Base-by-base conservation (phyloP, 169 alveolate species). In the Babesia caballi region DNA sequence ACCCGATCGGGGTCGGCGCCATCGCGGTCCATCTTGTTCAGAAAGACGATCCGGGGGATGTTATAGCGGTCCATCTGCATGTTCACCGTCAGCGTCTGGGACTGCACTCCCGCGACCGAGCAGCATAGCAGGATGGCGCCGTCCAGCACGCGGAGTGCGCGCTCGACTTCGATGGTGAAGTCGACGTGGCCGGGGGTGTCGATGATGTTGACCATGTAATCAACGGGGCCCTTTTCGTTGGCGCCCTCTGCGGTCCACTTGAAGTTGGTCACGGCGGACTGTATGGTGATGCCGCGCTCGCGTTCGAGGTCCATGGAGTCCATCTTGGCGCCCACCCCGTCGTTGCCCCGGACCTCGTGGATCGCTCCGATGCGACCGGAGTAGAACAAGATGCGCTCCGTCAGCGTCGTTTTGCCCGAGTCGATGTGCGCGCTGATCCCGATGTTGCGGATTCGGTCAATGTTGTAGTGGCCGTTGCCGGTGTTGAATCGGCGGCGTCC, bases 171-270 rank as follows among this genome's bases (percentile, higher is more conserved):
- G 57, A 96, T 94, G 19, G 99, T 95, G 85, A 97, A 96, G 90
- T 97, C 99, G 41, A 97, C 98, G 91, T 97, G 99, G 7, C 99
- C 99, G 36, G 99, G 99, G 5, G 99, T 96, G 82, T 97, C 99
- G 69, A 97, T 97, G 52, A 97, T 90, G 81, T 97, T 97, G 32
- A 97, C 85, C 54, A 78, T 85, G 68, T 83, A 85, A 47, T 82
- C 71, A 11, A 25, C 35, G 4, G 66, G 42, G 23, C 44, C 32
- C 35, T 27, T 23, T 38, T 27, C 53, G 38, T 38, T n/a, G 12
- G 57, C 42, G 19, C 21, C 70, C 19, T 57, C 51, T 25, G 69
- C 53, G 73, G 83, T 83, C 99, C 99, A 96, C 41, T 85, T 84
- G 65, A 95, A 90, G 58, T 89, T 92, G 9, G 98, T 96, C 25